phyloP scores from a whole-genome alignment of 2,329 filamentous ascomycete genomes.

The Calonectria crousiana region DNA sequence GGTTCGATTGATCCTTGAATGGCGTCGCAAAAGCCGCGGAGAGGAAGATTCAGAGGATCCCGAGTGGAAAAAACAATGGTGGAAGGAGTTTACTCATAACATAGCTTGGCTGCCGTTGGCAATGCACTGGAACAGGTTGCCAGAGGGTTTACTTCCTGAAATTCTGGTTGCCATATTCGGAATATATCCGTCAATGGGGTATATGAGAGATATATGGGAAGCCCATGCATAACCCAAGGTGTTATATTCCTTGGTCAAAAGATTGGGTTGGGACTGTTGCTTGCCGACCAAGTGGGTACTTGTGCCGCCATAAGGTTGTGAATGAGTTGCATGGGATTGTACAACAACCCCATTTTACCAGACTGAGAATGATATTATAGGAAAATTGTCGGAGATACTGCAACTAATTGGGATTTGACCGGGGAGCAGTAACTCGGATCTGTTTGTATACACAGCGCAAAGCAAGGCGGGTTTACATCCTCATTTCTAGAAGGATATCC shows the following conservation, averaged over 20 bases:
- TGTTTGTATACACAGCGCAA: neutral
- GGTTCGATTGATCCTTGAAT: neutral
- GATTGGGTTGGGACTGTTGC: neutral
- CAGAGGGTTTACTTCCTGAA: slow-evolving; percentile 17
- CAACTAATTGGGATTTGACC: neutral
- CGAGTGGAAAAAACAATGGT: slow-evolving; percentile 17
- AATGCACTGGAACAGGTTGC: slow-evolving; percentile 22
- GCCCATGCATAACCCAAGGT: neutral
- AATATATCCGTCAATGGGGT: slow-evolving; percentile 13
- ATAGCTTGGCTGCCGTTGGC: slow-evolving; percentile 19
- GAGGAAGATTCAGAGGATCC: neutral
- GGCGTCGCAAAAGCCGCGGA: neutral
- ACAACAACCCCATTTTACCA: neutral
- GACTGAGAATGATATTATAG: neutral
- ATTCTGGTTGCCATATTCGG: slow-evolving; percentile 13
- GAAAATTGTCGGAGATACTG: neutral
- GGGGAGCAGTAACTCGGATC: neutral
- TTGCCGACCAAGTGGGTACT: neutral
- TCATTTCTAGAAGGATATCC: neutral
- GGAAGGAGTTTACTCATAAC: slow-evolving; percentile 16
- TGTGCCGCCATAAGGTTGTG: neutral
- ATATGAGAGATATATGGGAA: slow-evolving; percentile 23
- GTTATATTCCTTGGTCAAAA: neutral
- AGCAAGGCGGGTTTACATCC: neutral
- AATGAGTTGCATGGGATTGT: neutral